These are phyloP conservation scores for Microglena sp. DNA, from an alignment of 139 green algal genomes.

Conservation along the genomic window DNA sequence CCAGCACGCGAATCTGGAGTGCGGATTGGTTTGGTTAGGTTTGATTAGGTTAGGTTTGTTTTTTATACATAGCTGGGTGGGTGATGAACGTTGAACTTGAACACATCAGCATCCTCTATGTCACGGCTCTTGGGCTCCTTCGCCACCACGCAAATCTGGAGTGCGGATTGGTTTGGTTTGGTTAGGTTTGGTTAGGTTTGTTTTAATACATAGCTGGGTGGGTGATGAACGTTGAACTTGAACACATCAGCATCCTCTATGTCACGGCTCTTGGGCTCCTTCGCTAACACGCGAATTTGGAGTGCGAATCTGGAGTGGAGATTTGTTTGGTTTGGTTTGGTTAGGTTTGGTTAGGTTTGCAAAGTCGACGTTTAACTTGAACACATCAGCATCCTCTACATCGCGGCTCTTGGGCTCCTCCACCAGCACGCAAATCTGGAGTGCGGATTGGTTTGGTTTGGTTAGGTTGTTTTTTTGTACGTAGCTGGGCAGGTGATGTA, in stretches of 20 bases:
- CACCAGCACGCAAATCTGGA: constrained; percentile 61
- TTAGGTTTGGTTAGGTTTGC: too few relatives aligned
- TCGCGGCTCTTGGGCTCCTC: constrained; percentile 86
- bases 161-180: too few relatives aligned
- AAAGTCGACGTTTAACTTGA: constrained; percentile 84
- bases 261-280: constrained; percentile 79
- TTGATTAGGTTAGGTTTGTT: too few relatives aligned
- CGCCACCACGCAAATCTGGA: constrained; percentile 60
- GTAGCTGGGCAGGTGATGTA: too few relatives aligned
- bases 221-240: constrained; percentile 42
- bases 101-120: constrained; percentile 69
- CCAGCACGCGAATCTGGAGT: constrained; percentile 66
- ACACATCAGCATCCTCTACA: constrained; percentile 69
- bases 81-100: constrained; percentile 56
- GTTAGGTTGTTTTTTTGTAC: too few relatives aligned
- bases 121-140: constrained; percentile 86
- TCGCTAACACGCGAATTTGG: constrained; percentile 72
- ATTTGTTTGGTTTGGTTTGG: too few relatives aligned
- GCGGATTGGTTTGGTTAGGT: too few relatives aligned
- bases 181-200: too few relatives aligned
- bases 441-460: too few relatives aligned
- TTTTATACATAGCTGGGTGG: background rate
- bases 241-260: constrained; percentile 78
- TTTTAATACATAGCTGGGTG: background rate
- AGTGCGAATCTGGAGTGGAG: too few relatives aligned